These are phyloP conservation scores for Alternaria sp. DNA, from an alignment of 2,329 filamentous ascomycete species.

Conservation along the genomic window DNA sequence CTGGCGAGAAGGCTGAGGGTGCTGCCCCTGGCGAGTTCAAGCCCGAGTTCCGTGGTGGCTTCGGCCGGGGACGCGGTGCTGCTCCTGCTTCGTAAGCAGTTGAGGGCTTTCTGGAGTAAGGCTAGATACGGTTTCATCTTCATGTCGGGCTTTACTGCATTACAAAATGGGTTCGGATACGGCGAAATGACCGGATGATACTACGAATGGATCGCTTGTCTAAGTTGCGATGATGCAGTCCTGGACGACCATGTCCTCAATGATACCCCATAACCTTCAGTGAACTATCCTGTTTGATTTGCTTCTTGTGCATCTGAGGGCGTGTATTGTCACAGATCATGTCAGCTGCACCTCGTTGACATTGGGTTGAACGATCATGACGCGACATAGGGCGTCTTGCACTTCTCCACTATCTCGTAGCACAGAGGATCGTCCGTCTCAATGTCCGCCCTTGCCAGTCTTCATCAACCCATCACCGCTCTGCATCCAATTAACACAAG, in stretches of 20 bases:
- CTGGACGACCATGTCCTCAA: constrained; percentile 40
- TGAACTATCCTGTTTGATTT: constrained; percentile 13
- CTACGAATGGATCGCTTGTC: constrained; percentile 44
- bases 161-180: constrained; percentile 45
- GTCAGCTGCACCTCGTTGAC: neutral
- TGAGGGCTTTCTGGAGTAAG: constrained; percentile 27
- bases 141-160: constrained; percentile 38
- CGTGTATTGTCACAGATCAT: neutral
- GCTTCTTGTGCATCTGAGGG: neutral
- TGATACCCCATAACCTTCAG: constrained; percentile 46
- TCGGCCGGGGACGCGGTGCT: constrained; percentile 48
- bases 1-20: constrained; percentile 53
- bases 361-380: no score
- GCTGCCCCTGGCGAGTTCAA: constrained; percentile 52
- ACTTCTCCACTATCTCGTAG: neutral
- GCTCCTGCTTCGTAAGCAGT: constrained; percentile 47
- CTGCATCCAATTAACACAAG: constrained; percentile 59
- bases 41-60: constrained; percentile 53
- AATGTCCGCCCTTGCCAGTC: constrained; percentile 53
- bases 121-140: constrained; percentile 31
- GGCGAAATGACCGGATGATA: constrained; percentile 49
- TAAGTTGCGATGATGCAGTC: constrained; percentile 29
- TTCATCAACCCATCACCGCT: constrained; percentile 56
- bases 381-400: no score
- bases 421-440: neutral